Conservation (phyloP, 345 rosid genomes). For the Murraya paniculata region DNA sequence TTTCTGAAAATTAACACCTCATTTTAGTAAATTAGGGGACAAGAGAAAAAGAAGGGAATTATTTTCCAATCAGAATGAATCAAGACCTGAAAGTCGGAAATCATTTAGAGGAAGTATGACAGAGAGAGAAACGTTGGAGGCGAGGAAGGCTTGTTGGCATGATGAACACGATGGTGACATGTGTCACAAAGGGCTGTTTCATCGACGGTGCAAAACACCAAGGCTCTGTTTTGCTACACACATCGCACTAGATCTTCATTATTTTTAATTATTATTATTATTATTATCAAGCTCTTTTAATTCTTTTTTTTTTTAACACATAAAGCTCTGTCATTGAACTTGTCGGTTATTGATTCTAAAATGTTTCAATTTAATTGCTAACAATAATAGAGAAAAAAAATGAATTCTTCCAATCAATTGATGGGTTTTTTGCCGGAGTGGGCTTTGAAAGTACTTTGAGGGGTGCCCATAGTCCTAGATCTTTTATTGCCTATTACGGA, state of each 20-base stretch:
- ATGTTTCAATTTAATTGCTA: neutral
- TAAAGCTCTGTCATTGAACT: too few relatives aligned
- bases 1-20: too few relatives aligned
- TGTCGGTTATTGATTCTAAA: neutral
- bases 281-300: too few relatives aligned
- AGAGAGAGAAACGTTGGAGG: slow-evolving; percentile 85
- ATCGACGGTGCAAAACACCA: slow-evolving; percentile 83
- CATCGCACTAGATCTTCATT: slow-evolving; percentile 93
- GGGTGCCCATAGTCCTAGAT: too few relatives aligned
- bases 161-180: slow-evolving; percentile 86
- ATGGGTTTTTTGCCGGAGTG: too few relatives aligned
- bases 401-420: too few relatives aligned
- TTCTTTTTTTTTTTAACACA: too few relatives aligned
- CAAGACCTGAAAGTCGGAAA: slow-evolving; percentile 57
- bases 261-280: slow-evolving; percentile 3
- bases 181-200: slow-evolving; percentile 70
- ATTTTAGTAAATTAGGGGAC: too few relatives aligned
- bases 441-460: too few relatives aligned
- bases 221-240: slow-evolving; percentile 64
- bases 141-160: slow-evolving; percentile 91
- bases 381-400: too few relatives aligned
- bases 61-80: neutral
- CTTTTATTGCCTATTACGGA: neutral
- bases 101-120: slow-evolving; percentile 51
- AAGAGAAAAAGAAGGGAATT: neutral